Base-by-base conservation (phyloP, 2,329 filamentous ascomycete genomes). In the Periconia sp. region DNA sequence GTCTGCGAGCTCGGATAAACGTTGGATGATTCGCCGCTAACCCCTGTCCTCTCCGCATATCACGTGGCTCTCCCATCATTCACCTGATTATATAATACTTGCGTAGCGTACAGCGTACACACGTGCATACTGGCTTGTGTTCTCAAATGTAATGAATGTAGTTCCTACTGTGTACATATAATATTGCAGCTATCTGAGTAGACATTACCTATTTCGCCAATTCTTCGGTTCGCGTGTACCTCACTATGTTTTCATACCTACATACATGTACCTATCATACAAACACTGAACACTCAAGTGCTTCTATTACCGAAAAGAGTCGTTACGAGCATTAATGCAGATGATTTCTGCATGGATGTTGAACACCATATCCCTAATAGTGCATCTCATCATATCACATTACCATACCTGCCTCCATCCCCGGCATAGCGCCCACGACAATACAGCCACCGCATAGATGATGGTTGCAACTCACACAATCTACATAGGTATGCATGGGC, bases 401-500 rank as follows among this genome's bases (percentile, higher is more conserved):
- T 49, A 52, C 41, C 23, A 52, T 47, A 19, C 42, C 30, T 13
- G 42, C 37, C 17, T 55, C 53, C 19, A 49, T 19, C 30, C 35
- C 45, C 10, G 30, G 45, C 40, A 46, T 31, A 6, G 20, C 18
- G 10, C 31, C 41, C 14, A 46, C 41, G 3, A 47, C 30, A 3
- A 45, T 41, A 50, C 54, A 56, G 33, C 14, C 45, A 23, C 13
- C 23, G 27, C 54, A 56, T 27, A 56, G 31, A 19, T 48, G 50
- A 42, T 56, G 54, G 17, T 30, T 31, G 17, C 54, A 53, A 14
- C n/a, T n/a, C 37, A 56, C 41, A 20, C 54, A 56, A 23, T 47
- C 43, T 7, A 45, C 50, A 42, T 53, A 53, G 40, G 45, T 47
- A 23, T 42, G 44, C 14, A 42, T 23, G 18, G 19, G 43, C 54